Evolutionary conservation across 192 early-diverging fungal species (phyloP), one percentile per base, ranked within the genome.

Genomic region (Linnemannia schmuckeri): DNA sequence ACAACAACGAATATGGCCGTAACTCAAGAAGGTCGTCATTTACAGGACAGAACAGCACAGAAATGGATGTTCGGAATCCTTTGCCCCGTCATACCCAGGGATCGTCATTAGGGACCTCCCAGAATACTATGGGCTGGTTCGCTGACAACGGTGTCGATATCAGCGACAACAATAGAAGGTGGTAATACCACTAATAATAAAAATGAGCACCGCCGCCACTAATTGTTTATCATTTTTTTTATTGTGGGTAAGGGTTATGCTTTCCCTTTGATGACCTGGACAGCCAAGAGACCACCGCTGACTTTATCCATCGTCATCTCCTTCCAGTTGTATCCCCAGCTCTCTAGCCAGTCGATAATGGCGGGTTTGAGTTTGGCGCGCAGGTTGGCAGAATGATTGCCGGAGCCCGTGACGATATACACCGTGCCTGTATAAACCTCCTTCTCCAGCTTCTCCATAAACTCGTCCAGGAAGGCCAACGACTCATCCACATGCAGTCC

Each of bases 401-500:
- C 91, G 0, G 89, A 87, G 10, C 91, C 91, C 24, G 91, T 92
- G 9, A 92, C 90, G 33, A 92, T 79, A 81, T 91, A 92, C 38
- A 91, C 83, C 27, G 83, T 82, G 12, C 91, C 91, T 3, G 82
- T 69, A 27, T 90, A 92, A 7, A 73, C 42, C 38, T 85, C 85
- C 27, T 75, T 81, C 70, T 83, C 76, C 33, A 92, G 52, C 3
- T 78, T 77, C n/a, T 85, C 78, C 73, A 92, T 80, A 55, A 88
- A 85, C 74, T 90, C 85, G 20, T 90, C 88, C 41, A 92, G 30
- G 47, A 90, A 83, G 17, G 74, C 82, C 18, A 92, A 27, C 3
- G 89, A 88, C 78, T 92, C 91, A 27, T 92, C 89, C 37, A 90
- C 88, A 79, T 92, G 91, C 40, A 91, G 72, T 4, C 91, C 91